Base-by-base conservation (phyloP, 495 filamentous ascomycete genomes). In the Penicillium roqueforti region DNA sequence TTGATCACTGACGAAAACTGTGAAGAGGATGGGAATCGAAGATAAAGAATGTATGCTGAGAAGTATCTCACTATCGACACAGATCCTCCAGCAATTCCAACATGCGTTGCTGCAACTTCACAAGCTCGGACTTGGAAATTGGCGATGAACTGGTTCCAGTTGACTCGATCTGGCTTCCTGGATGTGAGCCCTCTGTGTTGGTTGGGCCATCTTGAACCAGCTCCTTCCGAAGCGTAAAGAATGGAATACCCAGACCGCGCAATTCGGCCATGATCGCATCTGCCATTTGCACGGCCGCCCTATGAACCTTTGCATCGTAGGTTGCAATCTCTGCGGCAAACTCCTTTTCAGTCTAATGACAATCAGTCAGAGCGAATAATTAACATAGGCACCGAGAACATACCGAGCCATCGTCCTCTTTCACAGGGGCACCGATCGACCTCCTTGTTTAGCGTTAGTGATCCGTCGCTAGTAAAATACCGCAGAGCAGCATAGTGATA, bases 271-370 rank as follows among this genome's bases (percentile, higher is more conserved):
- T 68, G 63, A 85, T 80, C 5, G 81, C 78, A 8, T 73, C 68
- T 1, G 78, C 75, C 85, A 90, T 86, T 20, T 82, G 68, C 16
- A 56, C 64, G 32, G 76, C 79, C 18, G 84, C 84, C 38, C 62
- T 73, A 56, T 86, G 76, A 34, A 88, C 80, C 54, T 87, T 87
- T 22, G 62, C 57, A 58, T 87, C 83, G 59, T 82, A 88, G 10
- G 67, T 61, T 32, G 66, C 54, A 4, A 89, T 67, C 60, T 88
- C 86, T 16, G 75, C 68, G 13, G 73, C 61, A 34, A 81, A 69
- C 47, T 80, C 78, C 56, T 78, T 71, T 22, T 58, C 55, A 23
- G 70, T 70, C 72, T 73, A 36, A 26, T 16, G 2, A 7, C 6
- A 36, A 36, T 6, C 6, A n/a, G 43, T 60, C 47, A 63, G 26